Percentiles rank a stretch among this genome's conserved stretches.
These are phyloP conservation scores for Zopfia rhizophila DNA, from an alignment of 2,329 filamentous ascomycete species.

Conservation along the genomic window DNA sequence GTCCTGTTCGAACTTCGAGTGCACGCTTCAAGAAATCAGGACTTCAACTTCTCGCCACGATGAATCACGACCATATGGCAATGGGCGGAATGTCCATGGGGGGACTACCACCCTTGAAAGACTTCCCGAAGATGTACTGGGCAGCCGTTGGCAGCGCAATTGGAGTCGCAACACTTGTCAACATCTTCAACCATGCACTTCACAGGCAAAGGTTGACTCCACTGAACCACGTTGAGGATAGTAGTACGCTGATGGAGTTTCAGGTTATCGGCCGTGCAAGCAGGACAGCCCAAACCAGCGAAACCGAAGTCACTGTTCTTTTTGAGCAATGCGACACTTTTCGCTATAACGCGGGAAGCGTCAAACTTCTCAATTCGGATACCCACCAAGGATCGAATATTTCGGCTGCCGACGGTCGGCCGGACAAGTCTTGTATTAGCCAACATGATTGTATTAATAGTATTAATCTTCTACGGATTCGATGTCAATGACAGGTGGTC, in stretches of 20 bases:
- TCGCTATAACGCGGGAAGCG: conserved; percentile 65
- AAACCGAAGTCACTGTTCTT: conserved; percentile 64
- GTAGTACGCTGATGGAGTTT: no score
- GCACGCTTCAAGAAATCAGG: no score
- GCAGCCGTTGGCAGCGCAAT: conserved; percentile 60
- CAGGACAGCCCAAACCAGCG: conserved; percentile 57
- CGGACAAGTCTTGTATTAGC: conserved; percentile 52
- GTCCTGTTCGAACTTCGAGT: no score
- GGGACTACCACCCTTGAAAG: conserved; percentile 57
- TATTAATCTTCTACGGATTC: conserved; percentile 66
- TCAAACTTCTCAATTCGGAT: conserved; percentile 58
- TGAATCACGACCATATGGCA: conserved; percentile 36
- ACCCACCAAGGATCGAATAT: conserved; percentile 46
- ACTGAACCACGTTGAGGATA: no score
- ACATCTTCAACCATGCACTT: conserved; percentile 60
- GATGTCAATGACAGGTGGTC: conserved; percentile 60
- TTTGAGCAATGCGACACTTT: conserved; percentile 61
- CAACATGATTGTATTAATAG: conserved; percentile 64
- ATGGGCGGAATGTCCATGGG: conserved; percentile 57
- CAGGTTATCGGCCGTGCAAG: conserved; percentile 58
- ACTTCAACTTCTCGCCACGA: conserved; percentile 25
- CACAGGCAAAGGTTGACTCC: conserved; percentile 61
- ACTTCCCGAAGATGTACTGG: conserved; percentile 65
- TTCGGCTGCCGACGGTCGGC: conserved; percentile 54
- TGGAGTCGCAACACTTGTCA: conserved; percentile 55